A percentile compares a stretch with the other conserved stretches of the same genome.
phyloP scores from a whole-genome alignment of 352 stramenopile genomes.

The Sclerospora graminicola region DNA sequence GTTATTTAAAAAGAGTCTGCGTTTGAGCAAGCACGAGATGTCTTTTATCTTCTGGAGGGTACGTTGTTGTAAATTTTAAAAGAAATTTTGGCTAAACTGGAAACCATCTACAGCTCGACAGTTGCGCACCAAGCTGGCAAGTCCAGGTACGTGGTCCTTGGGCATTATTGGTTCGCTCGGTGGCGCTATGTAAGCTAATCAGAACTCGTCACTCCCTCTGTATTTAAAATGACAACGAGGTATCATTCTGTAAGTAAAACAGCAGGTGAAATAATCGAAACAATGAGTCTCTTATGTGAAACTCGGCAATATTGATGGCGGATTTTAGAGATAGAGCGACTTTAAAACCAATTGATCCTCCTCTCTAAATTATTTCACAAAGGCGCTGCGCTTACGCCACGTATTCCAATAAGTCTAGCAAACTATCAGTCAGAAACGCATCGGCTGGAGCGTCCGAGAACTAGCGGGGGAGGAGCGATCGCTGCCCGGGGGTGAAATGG shows the following conservation, averaged over 20 bases:
- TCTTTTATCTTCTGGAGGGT: conserved; percentile 66
- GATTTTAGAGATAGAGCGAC: no score
- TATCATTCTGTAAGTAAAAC: conserved; percentile 31
- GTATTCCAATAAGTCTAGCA: no score
- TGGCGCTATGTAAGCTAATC: conserved; percentile 52
- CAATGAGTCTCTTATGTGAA: no score
- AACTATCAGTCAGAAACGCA: no score
- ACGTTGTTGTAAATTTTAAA: conserved; percentile 3
- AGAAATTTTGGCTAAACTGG: not conserved
- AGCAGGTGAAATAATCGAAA: no score
- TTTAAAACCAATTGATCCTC: no score
- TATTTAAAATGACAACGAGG: conserved; percentile 63
- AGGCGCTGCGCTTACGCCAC: no score
- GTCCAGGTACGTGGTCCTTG: conserved; percentile 59
- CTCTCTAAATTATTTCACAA: no score
- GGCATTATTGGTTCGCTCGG: conserved; percentile 55
- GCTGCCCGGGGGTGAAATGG: no score
- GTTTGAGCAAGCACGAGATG: conserved; percentile 41
- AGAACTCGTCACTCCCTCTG: conserved; percentile 73
- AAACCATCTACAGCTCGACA: conserved; percentile 27
- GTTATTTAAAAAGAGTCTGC: conserved; percentile 57
- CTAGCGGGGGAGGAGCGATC: no score
- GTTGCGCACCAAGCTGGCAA: conserved; percentile 44
- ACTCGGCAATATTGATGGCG: no score
- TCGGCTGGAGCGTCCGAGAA: no score